Evolutionary conservation across 805 yeast species (phyloP).

Genomic region (Cyberlindnera mycetangii): DNA sequence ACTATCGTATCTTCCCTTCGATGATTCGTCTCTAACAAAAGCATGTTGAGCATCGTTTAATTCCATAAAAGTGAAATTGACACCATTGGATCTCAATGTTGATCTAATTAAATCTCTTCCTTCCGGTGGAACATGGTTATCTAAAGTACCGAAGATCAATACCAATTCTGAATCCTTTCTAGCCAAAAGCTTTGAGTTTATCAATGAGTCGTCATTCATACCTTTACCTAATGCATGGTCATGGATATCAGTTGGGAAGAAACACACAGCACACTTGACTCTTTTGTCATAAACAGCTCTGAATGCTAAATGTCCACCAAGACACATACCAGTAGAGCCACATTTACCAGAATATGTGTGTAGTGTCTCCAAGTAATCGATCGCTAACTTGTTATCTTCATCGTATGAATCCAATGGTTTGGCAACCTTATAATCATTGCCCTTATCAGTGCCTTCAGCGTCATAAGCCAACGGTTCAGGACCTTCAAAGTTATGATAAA

Average conservation of each 20-base stretch:
- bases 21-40: constrained; percentile 71
- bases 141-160: constrained; percentile 74
- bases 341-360: constrained; percentile 67
- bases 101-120: constrained; percentile 72
- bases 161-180: constrained; percentile 53
- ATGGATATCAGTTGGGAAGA: constrained; percentile 81
- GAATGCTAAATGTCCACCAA: constrained; percentile 80
- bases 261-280: constrained; percentile 66
- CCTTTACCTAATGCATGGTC: constrained; percentile 63
- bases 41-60: constrained; percentile 82
- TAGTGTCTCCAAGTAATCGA: constrained; percentile 57
- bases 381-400: constrained; percentile 63
- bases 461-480: constrained; percentile 69
- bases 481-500: constrained; percentile 69
- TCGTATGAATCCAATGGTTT: constrained; percentile 73
- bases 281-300: constrained; percentile 65
- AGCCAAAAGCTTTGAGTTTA: constrained; percentile 50
- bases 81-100: constrained; percentile 53
- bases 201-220: constrained; percentile 60
- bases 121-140: constrained; percentile 74
- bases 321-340: constrained; percentile 86
- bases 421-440: constrained; percentile 62
- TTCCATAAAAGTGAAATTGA: constrained; percentile 69
- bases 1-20: constrained; percentile 82
- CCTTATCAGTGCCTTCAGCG: constrained; percentile 69